Base-by-base conservation (phyloP, 345 rosid species). In the Ceriops tagal region DNA sequence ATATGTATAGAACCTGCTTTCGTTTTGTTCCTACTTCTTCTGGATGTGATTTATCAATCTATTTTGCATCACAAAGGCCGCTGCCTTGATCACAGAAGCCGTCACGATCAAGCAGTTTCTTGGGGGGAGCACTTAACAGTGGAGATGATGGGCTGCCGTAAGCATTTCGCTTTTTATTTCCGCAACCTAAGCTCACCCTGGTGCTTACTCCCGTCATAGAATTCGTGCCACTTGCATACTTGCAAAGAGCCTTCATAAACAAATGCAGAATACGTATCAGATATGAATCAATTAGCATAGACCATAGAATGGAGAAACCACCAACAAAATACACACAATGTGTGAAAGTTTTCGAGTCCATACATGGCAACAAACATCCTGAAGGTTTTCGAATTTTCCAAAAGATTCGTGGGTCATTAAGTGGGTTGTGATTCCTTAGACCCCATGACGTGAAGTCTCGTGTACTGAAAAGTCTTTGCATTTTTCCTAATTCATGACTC, bases 71-170 rank as follows among this genome's bases (percentile, higher is more conserved):
- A 69, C 98, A 89, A 26, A 89, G 96, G 51, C 96, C 92, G 0
- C 87, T 83, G 70, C 49, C 77, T 57, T 84, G 71, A 67, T 91
- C 96, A 27, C 97, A 93, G 76, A 78, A 91, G 46, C 98, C 98
- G 75, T 89, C 96, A 15, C 96, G 92, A 72, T 88, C 91, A 3
- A 93, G 92, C 78, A 93, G 57, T 69, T 84, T 88, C 68, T 79
- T 80, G 58, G 98, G 96, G 0, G 96, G 96, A 64, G 96, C 90
- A 72, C 98, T 90, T 24, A 90, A 65, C 69, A 90, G 75, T 30
- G 98, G 96, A 68, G 98, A 92, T 30, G 98, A 92, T 56, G 96
- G 93, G 18, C 82, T 73, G 8, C 98, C 98, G 28, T 92, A 88
- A 0, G 96, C 98, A 67, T 90, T 91, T 75, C 96, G 69, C 59